Percentiles rank a stretch among this genome's conserved stretches.
These are phyloP conservation scores for Cytospora schulzeri DNA, from an alignment of 2,329 filamentous ascomycete genomes.

Conservation along the genomic window DNA sequence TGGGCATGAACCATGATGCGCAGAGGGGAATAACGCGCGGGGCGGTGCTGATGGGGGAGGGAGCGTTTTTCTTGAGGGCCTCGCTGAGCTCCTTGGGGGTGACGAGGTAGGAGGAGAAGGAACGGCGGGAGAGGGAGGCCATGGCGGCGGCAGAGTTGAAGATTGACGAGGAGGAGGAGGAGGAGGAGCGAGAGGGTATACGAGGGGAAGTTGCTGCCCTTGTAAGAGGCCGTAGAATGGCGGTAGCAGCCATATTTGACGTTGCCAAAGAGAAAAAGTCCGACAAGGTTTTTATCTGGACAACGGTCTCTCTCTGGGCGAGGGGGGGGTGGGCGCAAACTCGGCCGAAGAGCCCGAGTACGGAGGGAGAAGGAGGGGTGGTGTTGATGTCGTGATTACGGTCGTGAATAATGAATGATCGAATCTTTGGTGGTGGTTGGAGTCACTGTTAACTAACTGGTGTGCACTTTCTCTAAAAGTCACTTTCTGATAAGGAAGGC, in stretches of 20 bases:
- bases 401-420: neutral
- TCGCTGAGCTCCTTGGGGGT: constrained; percentile 79
- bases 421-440: neutral
- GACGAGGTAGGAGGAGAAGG: constrained; percentile 82
- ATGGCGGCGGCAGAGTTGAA: constrained; percentile 28
- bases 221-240: constrained; percentile 44
- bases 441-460: too few relatives aligned
- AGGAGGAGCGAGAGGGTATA: constrained; percentile 27
- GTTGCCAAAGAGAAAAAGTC: constrained; percentile 1
- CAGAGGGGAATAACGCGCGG: constrained; percentile 87
- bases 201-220: constrained; percentile 35
- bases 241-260: constrained; percentile 46
- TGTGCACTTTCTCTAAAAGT: too few relatives aligned
- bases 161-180: constrained; percentile 20
- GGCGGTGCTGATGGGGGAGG: constrained; percentile 76
- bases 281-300: neutral
- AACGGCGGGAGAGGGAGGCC: constrained; percentile 43
- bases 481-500: constrained; percentile 4
- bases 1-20: constrained; percentile 95
- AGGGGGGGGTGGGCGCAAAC: neutral
- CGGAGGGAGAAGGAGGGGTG: constrained; percentile 9
- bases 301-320: neutral
- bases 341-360: constrained; percentile 1
- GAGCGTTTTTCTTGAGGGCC: constrained; percentile 80
- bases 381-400: constrained; percentile 22